A percentile compares a stretch with the other conserved stretches of the same genome.
phyloP scores from a whole-genome alignment of 495 filamentous ascomycete species.

The Bombardia bombarda region DNA sequence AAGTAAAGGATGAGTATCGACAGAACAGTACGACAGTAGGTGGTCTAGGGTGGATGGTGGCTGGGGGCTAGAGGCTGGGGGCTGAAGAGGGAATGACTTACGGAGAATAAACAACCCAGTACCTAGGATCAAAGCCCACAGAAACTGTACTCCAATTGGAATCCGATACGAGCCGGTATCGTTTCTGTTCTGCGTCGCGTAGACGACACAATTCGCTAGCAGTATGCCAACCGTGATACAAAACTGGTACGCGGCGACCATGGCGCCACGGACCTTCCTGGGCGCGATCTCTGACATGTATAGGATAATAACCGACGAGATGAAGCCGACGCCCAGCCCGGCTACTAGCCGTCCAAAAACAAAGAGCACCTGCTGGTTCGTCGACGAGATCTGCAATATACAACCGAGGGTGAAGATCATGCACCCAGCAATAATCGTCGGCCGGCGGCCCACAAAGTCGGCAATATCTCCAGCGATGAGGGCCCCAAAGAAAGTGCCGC shows the following conservation, averaged over 20 bases:
- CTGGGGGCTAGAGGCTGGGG: too few species aligned
- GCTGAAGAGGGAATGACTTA: too few species aligned
- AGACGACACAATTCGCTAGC: constrained; percentile 64
- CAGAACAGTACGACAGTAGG: too few species aligned
- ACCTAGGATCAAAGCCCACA: constrained; percentile 63
- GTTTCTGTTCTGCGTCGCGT: constrained; percentile 52
- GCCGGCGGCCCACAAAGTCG: constrained; percentile 59
- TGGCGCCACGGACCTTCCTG: constrained; percentile 58
- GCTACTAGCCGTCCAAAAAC: constrained; percentile 62
- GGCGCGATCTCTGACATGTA: constrained; percentile 67
- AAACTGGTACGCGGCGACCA: constrained; percentile 73
- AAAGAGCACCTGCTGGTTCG: constrained; percentile 33
- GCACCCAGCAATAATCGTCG: constrained; percentile 59
- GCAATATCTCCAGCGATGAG: constrained; percentile 61
- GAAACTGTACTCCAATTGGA: constrained; percentile 59
- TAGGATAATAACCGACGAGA: constrained; percentile 62
- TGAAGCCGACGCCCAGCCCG: constrained; percentile 66
- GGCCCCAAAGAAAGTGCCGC: constrained; percentile 69
- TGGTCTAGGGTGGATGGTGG: too few species aligned
- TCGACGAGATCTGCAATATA: constrained; percentile 46
- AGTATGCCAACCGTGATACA: constrained; percentile 68
- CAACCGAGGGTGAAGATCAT: constrained; percentile 56
- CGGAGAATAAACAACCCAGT: constrained; percentile 51
- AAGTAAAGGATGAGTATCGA: too few species aligned
- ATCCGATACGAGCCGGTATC: constrained; percentile 67